Evolutionary conservation across 768 basidiomycete species (phyloP).

Genomic region (Krasilnikovozyma curviuscula): DNA sequence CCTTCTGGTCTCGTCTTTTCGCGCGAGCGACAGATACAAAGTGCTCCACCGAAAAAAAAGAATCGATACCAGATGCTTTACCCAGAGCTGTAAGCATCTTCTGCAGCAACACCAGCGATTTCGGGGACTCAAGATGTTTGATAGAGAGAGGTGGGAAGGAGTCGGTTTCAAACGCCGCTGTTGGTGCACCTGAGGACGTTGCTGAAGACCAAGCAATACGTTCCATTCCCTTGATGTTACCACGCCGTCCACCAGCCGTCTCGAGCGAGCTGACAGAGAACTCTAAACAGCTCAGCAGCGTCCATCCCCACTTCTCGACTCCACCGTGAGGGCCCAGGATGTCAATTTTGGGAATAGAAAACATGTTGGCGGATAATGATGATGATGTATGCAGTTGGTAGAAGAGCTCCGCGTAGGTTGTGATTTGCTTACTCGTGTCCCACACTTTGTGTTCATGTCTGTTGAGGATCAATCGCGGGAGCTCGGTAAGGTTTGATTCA

Average conservation of each 20-base stretch:
- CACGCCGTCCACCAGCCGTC: conserved; percentile 22
- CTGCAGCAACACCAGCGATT: conserved; percentile 39
- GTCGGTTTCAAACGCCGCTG: conserved; percentile 16
- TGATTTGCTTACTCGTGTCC: conserved; percentile 14
- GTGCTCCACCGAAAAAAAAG: conserved; percentile 51
- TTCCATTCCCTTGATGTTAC: too few relatives aligned
- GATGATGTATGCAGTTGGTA: not conserved
- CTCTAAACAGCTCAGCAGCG: conserved; percentile 59
- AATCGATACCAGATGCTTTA: conserved; percentile 43
- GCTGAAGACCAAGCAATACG: conserved; percentile 32
- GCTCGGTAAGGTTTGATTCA: conserved; percentile 16
- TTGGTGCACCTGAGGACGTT: conserved; percentile 40
- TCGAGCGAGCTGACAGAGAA: conserved; percentile 28
- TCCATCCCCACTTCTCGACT: conserved; percentile 84
- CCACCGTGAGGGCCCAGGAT: conserved; percentile 64
- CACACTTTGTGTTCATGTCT: not conserved
- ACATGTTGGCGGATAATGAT: conserved; percentile 21
- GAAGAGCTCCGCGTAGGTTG: conserved; percentile 13
- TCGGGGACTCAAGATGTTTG: conserved; percentile 36
- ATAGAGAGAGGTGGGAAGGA: conserved; percentile 46
- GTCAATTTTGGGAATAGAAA: conserved; percentile 39
- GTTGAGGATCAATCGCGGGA: conserved; percentile 6
- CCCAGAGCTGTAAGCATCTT: conserved; percentile 60
- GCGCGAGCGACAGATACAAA: conserved; percentile 48
- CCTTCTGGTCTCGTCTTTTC: conserved; percentile 32